Conservation (phyloP, 106 monocot species). For the Xerophyta viscosa region DNA sequence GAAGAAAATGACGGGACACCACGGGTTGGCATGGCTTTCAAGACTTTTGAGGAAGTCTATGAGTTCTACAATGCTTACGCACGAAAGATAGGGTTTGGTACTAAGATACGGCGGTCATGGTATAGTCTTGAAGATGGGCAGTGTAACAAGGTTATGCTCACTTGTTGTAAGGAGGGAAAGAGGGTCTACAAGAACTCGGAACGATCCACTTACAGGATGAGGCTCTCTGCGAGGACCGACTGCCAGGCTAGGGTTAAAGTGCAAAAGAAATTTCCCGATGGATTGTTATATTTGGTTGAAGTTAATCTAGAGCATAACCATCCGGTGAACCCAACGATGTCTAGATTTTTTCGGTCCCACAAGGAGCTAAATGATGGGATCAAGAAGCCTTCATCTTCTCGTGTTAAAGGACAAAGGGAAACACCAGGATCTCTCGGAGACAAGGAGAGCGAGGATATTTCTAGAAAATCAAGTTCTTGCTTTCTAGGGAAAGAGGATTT, state of each 20-base stretch:
- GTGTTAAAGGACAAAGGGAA: slow-evolving; percentile 23
- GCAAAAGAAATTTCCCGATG: slow-evolving; percentile 35
- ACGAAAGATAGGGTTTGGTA: slow-evolving; percentile 33
- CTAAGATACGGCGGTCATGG: slow-evolving; percentile 44
- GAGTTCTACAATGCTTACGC: slow-evolving; percentile 45
- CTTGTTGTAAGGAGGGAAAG: slow-evolving; percentile 46
- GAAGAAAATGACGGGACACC: slow-evolving; percentile 20
- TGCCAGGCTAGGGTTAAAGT: slow-evolving; percentile 43
- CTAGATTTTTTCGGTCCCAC: slow-evolving; percentile 36
- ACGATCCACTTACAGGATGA: slow-evolving; percentile 35
- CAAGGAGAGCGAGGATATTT: slow-evolving; percentile 22
- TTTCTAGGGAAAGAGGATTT: slow-evolving; percentile 21
- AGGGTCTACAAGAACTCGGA: slow-evolving; percentile 43
- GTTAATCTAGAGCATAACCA: slow-evolving; percentile 52
- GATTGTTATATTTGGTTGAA: slow-evolving; percentile 34
- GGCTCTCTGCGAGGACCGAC: slow-evolving; percentile 37
- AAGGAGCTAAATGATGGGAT: slow-evolving; percentile 24
- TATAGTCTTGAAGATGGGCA: slow-evolving; percentile 49
- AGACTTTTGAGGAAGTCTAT: slow-evolving; percentile 38
- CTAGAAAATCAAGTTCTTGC: not conserved
- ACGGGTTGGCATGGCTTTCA: slow-evolving; percentile 30
- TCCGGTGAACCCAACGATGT: slow-evolving; percentile 44
- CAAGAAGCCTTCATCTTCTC: slow-evolving; percentile 27
- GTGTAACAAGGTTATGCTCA: slow-evolving; percentile 38
- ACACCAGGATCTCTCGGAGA: slow-evolving; percentile 9